phyloP scores from a whole-genome alignment of 2,329 filamentous ascomycete species.

The Chaetomiaceae sp. region DNA sequence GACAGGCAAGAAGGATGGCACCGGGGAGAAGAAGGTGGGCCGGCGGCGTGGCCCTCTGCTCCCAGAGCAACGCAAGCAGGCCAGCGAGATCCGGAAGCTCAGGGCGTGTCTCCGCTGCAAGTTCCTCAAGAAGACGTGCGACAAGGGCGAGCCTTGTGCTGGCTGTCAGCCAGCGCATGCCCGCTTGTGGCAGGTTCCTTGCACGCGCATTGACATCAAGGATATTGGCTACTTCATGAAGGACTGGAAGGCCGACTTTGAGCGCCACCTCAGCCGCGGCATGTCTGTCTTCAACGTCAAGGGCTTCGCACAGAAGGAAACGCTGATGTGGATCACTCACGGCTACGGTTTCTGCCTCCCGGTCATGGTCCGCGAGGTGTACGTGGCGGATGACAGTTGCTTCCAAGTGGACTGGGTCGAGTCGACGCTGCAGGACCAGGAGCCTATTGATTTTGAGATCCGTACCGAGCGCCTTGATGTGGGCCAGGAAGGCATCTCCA shows the following conservation, averaged over 20 bases:
- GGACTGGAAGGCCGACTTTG: constrained; percentile 96
- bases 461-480: constrained; percentile 85
- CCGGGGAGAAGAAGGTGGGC: constrained; percentile 84
- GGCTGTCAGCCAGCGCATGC: constrained; percentile 95
- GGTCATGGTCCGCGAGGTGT: constrained; percentile 90
- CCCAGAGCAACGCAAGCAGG: constrained; percentile 92
- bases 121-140: constrained; percentile 98
- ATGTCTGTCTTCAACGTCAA: constrained; percentile 95
- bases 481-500: constrained; percentile 79
- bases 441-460: constrained; percentile 75
- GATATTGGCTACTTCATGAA: constrained; percentile 99
- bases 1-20: constrained; percentile 70
- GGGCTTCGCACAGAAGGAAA: constrained; percentile 64
- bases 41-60: constrained; percentile 82
- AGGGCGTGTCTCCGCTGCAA: constrained; percentile 93
- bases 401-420: constrained; percentile 94
- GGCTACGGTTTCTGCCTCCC: constrained; percentile 91
- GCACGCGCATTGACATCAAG: constrained; percentile 97
- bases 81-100: constrained; percentile 92
- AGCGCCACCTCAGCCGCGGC: constrained; percentile 78
- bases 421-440: constrained; percentile 59
- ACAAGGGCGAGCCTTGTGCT: constrained; percentile 92
- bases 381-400: constrained; percentile 83
- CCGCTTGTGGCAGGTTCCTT: constrained; percentile 93
- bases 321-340: constrained; percentile 85